A percentile compares a stretch with the other conserved stretches of the same genome.
phyloP scores from a whole-genome alignment of 495 filamentous ascomycete genomes.

The Penicillium pulvis region DNA sequence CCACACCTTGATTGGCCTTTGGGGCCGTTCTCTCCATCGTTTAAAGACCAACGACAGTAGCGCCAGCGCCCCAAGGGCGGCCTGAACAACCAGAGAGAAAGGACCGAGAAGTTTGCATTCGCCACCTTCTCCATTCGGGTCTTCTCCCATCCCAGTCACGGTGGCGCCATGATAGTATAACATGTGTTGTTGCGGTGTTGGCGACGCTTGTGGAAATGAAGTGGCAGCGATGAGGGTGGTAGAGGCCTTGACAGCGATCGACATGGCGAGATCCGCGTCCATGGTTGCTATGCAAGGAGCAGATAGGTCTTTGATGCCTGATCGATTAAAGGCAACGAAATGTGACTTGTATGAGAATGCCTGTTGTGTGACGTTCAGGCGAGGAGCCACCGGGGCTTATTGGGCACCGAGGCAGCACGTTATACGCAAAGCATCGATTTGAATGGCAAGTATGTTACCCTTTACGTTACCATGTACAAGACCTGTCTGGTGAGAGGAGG shows the following conservation, averaged over 20 bases:
- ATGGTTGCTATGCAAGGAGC: neutral
- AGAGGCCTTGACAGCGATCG: constrained; percentile 24
- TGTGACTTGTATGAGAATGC: constrained; percentile 11
- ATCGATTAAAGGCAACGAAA: constrained; percentile 2
- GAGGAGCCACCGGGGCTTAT: constrained; percentile 13
- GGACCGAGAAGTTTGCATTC: constrained; percentile 84
- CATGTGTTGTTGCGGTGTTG: constrained; percentile 15
- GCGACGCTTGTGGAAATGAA: constrained; percentile 16
- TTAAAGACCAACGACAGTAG: constrained; percentile 88
- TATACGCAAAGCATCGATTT: constrained; percentile 8
- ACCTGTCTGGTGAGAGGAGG: neutral
- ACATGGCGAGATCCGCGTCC: neutral
- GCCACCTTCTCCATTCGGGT: constrained; percentile 46
- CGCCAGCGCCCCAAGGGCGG: constrained; percentile 81
- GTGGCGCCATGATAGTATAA: constrained; percentile 23
- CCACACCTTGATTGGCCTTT: constrained; percentile 92
- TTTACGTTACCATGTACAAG: neutral
- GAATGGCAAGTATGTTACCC: neutral
- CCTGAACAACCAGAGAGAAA: constrained; percentile 87
- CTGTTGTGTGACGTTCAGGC: constrained; percentile 9
- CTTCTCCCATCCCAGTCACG: constrained; percentile 10
- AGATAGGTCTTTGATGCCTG: neutral
- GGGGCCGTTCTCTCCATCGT: constrained; percentile 86
- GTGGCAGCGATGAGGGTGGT: constrained; percentile 24
- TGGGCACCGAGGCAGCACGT: constrained; percentile 6